A percentile compares a stretch with the other conserved stretches of the same genome.
Conservation (phyloP, 805 yeast species). For the Ogataea trehalophila region DNA sequence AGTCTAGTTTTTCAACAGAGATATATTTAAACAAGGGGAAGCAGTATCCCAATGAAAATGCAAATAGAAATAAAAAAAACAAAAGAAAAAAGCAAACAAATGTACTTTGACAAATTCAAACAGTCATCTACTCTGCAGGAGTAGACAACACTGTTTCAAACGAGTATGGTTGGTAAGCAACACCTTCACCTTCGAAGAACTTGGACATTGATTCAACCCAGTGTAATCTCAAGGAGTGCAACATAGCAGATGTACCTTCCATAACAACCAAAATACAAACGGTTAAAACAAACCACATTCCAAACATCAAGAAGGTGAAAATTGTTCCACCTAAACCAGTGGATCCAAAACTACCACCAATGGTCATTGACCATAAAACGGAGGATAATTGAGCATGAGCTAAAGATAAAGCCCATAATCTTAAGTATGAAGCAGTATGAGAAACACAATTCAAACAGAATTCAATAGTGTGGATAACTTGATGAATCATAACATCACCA, state of each 20-base stretch:
- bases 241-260: constrained; percentile 99
- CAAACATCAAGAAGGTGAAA: constrained; percentile 76
- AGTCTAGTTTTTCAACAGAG: no score
- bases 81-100: no score
- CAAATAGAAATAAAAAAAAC: no score
- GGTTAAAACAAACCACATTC: constrained; percentile 91
- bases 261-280: constrained; percentile 86
- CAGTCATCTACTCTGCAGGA: background rate
- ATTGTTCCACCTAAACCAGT: constrained; percentile 65
- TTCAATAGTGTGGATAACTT: constrained; percentile 95
- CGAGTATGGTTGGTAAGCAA: constrained; percentile 82
- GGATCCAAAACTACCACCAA: constrained; percentile 66
- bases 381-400: constrained; percentile 95
- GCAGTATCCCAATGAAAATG: no score
- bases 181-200: constrained; percentile 96
- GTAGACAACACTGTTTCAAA: constrained; percentile 36
- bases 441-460: constrained; percentile 95
- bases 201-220: constrained; percentile 99
- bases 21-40: no score
- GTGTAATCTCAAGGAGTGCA: constrained; percentile 95
- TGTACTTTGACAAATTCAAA: no score
- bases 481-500: constrained; percentile 95
- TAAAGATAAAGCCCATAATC: constrained; percentile 94
- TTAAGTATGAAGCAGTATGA: constrained; percentile 95
- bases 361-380: constrained; percentile 97